Evolutionary conservation across 2,329 filamentous ascomycete genomes (phyloP), one percentile per base, ranked within the genome.

Genomic region (Exophiala phaeomuriformis): DNA sequence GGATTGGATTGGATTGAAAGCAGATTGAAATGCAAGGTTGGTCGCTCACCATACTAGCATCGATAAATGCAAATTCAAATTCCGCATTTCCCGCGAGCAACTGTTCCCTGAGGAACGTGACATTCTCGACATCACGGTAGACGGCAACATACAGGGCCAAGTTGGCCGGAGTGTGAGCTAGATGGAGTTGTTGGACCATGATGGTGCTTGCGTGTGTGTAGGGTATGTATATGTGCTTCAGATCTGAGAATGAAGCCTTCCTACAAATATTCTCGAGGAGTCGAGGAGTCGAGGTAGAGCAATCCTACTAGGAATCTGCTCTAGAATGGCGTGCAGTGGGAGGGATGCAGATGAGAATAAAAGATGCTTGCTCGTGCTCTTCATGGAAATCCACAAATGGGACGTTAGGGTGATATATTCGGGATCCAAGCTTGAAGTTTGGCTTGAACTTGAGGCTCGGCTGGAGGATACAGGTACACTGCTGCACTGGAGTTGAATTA

Each of bases 51-150:
- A 87, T 81, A 43, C 81, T 82, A 19, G 90, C 90, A 71, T 98
- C 91, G 44, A 98, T 80, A 61, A 98, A 86, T 33, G 90, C 90
- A 75, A 97, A 97, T 70, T 97, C 90, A 64, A 90, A 97, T 5
- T 85, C 84, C 7, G 81, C 66, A 66, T 97, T 95, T 49, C 88
- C 86, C 4, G 82, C 79, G n/a, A 97, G 76, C 3, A 98, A 81
- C 72, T 96, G 90, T 62, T 84, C 77, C 49, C 90, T 85, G 41
- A 98, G 76, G 65, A 85, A 90, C 0, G 79, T 71, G 7, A 89
- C 80, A 68, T 98, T 98, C 57, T 79, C 68, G 52, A 97, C 81
- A 67, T 88, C 74, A 27, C 75, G 79, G 73, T 93, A 96, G 32
- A 95, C 73, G 41, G 82, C 84, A 47, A 88, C 72, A 69, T 93